phyloP scores from a whole-genome alignment of 1,284 basidiomycete species.

The Xanthoconium separans region DNA sequence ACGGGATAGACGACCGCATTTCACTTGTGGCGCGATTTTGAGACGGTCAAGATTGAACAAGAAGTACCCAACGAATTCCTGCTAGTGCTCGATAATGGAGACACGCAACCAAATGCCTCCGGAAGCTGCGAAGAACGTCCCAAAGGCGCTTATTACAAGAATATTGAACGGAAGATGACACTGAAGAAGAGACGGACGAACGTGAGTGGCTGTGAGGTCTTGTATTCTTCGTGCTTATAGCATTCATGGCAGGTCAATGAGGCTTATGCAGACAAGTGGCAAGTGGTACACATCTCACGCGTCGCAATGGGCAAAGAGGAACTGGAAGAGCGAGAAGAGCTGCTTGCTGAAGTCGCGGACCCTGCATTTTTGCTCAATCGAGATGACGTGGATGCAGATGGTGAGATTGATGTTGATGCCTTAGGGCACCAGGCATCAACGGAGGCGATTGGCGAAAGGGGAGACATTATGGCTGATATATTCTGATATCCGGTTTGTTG shows the following conservation, averaged over 20 bases:
- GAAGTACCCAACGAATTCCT: slow-evolving; percentile 84
- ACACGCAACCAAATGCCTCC: slow-evolving; percentile 26
- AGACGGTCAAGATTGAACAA: slow-evolving; percentile 79
- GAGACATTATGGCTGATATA: slow-evolving; percentile 33
- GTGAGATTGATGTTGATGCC: slow-evolving; percentile 38
- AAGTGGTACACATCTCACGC: slow-evolving; percentile 65
- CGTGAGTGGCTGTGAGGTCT: slow-evolving; percentile 42
- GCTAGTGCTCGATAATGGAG: slow-evolving; percentile 70
- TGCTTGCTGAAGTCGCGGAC: slow-evolving; percentile 53
- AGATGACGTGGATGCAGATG: slow-evolving; percentile 45
- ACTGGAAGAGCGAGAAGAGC: slow-evolving; percentile 50
- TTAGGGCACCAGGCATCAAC: slow-evolving; percentile 47
- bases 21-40: slow-evolving; percentile 77
- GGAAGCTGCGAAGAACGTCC: slow-evolving; percentile 30
- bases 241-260: slow-evolving; percentile 50
- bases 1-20: slow-evolving; percentile 58
- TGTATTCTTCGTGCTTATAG: not conserved
- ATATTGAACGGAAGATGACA: slow-evolving; percentile 81
- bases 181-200: slow-evolving; percentile 83
- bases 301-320: slow-evolving; percentile 52
- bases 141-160: slow-evolving; percentile 84
- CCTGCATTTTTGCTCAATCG: slow-evolving; percentile 45
- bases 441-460: slow-evolving; percentile 35
- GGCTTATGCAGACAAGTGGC: slow-evolving; percentile 75
- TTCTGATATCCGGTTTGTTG: slow-evolving; percentile 17